phyloP scores from a whole-genome alignment of 1,139 yeast species.

The Saccharomyces hybrid region DNA sequence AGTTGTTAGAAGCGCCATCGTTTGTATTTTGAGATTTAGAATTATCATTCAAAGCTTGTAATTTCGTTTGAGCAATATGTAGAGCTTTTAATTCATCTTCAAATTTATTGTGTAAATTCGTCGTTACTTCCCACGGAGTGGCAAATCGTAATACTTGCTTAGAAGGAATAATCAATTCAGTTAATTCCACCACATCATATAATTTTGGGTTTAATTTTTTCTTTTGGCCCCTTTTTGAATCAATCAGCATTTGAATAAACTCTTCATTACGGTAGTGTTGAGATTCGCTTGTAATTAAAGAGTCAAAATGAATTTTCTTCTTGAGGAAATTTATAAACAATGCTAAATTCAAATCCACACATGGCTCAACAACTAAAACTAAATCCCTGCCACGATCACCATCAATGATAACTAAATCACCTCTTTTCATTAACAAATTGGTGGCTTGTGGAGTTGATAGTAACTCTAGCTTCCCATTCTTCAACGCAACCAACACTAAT shows the following conservation, averaged over 20 bases:
- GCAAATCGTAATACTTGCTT: slow-evolving; percentile 65
- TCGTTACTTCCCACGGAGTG: slow-evolving; percentile 34
- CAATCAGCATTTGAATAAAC: slow-evolving; percentile 25
- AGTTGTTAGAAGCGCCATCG: slow-evolving; percentile 1
- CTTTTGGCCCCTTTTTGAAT: slow-evolving; percentile 20
- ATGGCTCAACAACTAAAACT: slow-evolving; percentile 66
- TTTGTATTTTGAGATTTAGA: slow-evolving; percentile 9
- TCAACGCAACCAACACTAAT: slow-evolving; percentile 70
- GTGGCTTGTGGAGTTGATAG: slow-evolving; percentile 60
- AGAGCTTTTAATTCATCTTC: slow-evolving; percentile 43
- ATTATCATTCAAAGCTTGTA: slow-evolving; percentile 28
- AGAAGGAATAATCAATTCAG: slow-evolving; percentile 38
- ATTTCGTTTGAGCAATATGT: slow-evolving; percentile 34
- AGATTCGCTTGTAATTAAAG: slow-evolving; percentile 26
- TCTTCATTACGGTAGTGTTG: slow-evolving; percentile 27
- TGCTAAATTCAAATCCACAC: slow-evolving; percentile 69
- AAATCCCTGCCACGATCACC: slow-evolving; percentile 94
- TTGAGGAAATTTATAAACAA: slow-evolving; percentile 72
- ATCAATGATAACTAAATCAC: slow-evolving; percentile 87
- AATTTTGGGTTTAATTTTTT: slow-evolving; percentile 30
- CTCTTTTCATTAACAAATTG: slow-evolving; percentile 49
- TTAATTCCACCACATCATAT: slow-evolving; percentile 32
- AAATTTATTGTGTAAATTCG: slow-evolving; percentile 35
- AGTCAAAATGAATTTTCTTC: slow-evolving; percentile 43
- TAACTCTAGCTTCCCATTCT: slow-evolving; percentile 81